Percentiles rank a stretch among this genome's conserved stretches.
Evolutionary conservation across 73 alveolate species (phyloP).

Genomic region (Chromera velia): DNA sequence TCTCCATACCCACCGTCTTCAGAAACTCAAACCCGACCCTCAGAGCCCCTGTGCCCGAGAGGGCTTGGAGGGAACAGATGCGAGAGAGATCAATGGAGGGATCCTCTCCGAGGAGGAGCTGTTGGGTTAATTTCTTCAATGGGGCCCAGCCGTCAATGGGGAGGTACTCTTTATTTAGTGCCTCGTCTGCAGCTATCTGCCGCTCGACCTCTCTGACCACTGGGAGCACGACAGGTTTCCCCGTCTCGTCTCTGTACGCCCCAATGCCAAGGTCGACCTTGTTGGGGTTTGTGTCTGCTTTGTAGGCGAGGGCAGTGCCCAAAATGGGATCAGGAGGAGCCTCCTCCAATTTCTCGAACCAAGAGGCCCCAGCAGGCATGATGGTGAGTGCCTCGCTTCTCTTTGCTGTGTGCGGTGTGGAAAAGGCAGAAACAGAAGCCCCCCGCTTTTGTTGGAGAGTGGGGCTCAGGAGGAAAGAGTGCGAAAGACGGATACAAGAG

Average conservation of each 20-base stretch:
- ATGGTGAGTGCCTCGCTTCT: no score
- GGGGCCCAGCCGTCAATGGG: conserved; percentile 84
- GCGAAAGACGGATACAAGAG: no score
- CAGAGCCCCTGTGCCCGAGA: conserved; percentile 92
- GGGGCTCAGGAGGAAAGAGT: no score
- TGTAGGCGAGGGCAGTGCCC: conserved; percentile 65
- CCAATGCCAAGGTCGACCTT: conserved; percentile 78
- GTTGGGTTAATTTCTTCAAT: conserved; percentile 52
- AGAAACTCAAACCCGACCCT: conserved; percentile 80
- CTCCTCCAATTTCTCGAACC: conserved; percentile 54
- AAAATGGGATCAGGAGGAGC: conserved; percentile 91
- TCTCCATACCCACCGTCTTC: conserved; percentile 53
- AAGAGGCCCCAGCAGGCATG: no score
- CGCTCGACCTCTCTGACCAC: conserved; percentile 72
- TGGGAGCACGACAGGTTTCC: conserved; percentile 72
- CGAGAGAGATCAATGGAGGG: conserved; percentile 19
- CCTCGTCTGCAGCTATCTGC: conserved; percentile 65
- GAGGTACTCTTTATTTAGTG: conserved; percentile 78
- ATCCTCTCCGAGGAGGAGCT: conserved; percentile 72
- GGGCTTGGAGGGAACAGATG: conserved; percentile 55
- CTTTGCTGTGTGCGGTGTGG: no score
- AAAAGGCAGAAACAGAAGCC: no score
- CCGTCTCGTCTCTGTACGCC: conserved; percentile 82
- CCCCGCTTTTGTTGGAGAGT: no score
- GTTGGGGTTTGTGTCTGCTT: conserved; percentile 58